Percentiles rank a stretch among this genome's conserved stretches.
These are phyloP conservation scores for Leucocoprinus leucothites DNA, from an alignment of 768 basidiomycete species.

Conservation along the genomic window DNA sequence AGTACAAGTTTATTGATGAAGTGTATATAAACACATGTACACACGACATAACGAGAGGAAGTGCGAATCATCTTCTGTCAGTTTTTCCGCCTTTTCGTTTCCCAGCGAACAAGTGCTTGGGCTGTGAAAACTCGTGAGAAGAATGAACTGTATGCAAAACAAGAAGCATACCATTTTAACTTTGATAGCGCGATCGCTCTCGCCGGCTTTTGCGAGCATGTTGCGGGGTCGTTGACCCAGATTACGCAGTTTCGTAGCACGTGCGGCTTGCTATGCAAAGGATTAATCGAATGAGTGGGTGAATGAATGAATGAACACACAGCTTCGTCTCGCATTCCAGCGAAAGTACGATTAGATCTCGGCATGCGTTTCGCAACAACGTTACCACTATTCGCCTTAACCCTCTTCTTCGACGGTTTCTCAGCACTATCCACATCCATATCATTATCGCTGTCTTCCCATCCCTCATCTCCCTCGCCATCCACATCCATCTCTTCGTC, in stretches of 20 bases:
- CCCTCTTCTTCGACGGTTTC: constrained; percentile 52
- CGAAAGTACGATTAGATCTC: constrained; percentile 67
- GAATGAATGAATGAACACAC: constrained; percentile 37
- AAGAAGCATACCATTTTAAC: constrained; percentile 69
- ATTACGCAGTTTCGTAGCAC: constrained; percentile 80
- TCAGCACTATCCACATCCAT: constrained; percentile 57
- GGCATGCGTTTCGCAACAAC: constrained; percentile 55
- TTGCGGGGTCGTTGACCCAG: constrained; percentile 86
- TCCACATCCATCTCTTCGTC: constrained; percentile 64
- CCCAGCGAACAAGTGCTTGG: constrained; percentile 83
- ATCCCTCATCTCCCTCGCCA: constrained; percentile 36
- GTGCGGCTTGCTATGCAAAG: constrained; percentile 63
- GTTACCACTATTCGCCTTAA: constrained; percentile 59
- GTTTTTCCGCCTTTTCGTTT: constrained; percentile 87
- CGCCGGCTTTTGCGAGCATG: constrained; percentile 86
- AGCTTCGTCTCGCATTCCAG: constrained; percentile 74
- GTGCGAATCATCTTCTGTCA: constrained; percentile 53
- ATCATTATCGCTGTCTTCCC: constrained; percentile 38
- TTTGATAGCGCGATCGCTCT: constrained; percentile 79
- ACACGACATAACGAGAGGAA: neutral
- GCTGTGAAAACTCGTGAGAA: constrained; percentile 39
- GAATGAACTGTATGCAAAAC: neutral
- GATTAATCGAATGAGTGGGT: neutral
- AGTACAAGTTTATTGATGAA: too few relatives aligned
- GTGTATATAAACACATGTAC: neutral